phyloP scores from a whole-genome alignment of 2,329 filamentous ascomycete genomes.

The Cercospora zeina region DNA sequence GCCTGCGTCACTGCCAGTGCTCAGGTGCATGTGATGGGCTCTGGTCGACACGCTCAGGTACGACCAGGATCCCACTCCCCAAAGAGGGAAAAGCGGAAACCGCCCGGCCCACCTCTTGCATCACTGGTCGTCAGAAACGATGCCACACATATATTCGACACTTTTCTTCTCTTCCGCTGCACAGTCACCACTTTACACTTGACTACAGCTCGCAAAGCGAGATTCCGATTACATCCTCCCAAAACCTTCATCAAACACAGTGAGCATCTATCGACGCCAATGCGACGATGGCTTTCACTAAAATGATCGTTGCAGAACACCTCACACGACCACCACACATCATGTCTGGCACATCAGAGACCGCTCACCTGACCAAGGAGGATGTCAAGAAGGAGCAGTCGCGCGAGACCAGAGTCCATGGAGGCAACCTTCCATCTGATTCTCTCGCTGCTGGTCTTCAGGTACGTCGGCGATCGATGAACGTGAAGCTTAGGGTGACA shows the following conservation, averaged over 20 bases:
- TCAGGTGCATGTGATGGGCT: slow-evolving; percentile 1
- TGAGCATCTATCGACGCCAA: neutral
- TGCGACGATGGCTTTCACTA: neutral
- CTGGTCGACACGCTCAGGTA: neutral
- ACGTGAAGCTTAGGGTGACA: neutral
- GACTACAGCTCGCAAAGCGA: neutral
- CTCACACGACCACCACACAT: slow-evolving; percentile 20
- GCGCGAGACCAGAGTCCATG: slow-evolving; percentile 43
- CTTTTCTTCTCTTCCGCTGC: slow-evolving; percentile 6
- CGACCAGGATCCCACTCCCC: neutral
- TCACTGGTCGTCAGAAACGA: slow-evolving; percentile 10
- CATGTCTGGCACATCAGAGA: slow-evolving; percentile 43
- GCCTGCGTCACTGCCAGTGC: slow-evolving; percentile 5
- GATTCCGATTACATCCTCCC: neutral
- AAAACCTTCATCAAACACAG: neutral
- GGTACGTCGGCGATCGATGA: slow-evolving; percentile 38
- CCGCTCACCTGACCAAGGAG: slow-evolving; percentile 53
- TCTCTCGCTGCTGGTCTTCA: slow-evolving; percentile 51
- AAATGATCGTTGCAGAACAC: neutral
- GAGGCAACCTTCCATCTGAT: slow-evolving; percentile 47
- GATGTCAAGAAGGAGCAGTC: slow-evolving; percentile 53
- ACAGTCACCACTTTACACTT: neutral
- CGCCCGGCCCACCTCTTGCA: slow-evolving; percentile 7
- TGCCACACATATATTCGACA: slow-evolving; percentile 10
- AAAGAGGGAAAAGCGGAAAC: slow-evolving; percentile 1